Base-by-base conservation (phyloP, 2,329 filamentous ascomycete genomes). In the Cadophora malorum region DNA sequence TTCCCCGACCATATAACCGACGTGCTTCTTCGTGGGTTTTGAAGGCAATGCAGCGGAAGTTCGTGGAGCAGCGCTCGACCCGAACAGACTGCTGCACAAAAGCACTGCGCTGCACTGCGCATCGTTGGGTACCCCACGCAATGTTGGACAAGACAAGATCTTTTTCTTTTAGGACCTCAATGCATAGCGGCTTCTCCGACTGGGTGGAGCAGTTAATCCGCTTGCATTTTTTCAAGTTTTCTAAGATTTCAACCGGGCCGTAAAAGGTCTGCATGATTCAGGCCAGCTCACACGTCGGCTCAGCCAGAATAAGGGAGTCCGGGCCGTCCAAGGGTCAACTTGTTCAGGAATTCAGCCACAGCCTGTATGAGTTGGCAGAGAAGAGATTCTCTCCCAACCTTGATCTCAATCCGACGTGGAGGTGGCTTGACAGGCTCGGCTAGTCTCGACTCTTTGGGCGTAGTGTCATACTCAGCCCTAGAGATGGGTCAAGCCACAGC, bases 381-480 rank as follows among this genome's bases (percentile, higher is more conserved):
- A 9, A 55, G 52, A 55, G 25, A 55, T 55, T 55, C 33, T 55
- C 25, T 55, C 52, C 52, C 52, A 28, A n/a, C 19, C 52, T 55
- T 55, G 28, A 14, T 55, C 50, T 55, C 33, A 14, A 14, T 55
- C 50, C 14, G 4, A 25, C 23, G 14, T 28, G 25, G 52, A 33
- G 52, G 52, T 55, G 52, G 52, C 52, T 55, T 55, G 52, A 55
- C 52, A 31, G 5, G 5, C 52, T 55, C 28, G 52, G 52, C 52
- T 55, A 25, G 52, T 28, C 28, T 55, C 3, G 14, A 55, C 28
- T 9, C 19, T 55, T 55, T 25, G 1, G 52, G 52, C 25, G 45
- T 55, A 55, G 52, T 28, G 50, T n/a, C 52, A 55, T 55, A 55
- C 52, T 55, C 52, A 55, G 52, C 52, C 52, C 52, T 55, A 31